Percentiles rank a stretch among this genome's conserved stretches.
Conservation (phyloP, 164 flowering plant species). For the Hamamelis virginiana region DNA sequence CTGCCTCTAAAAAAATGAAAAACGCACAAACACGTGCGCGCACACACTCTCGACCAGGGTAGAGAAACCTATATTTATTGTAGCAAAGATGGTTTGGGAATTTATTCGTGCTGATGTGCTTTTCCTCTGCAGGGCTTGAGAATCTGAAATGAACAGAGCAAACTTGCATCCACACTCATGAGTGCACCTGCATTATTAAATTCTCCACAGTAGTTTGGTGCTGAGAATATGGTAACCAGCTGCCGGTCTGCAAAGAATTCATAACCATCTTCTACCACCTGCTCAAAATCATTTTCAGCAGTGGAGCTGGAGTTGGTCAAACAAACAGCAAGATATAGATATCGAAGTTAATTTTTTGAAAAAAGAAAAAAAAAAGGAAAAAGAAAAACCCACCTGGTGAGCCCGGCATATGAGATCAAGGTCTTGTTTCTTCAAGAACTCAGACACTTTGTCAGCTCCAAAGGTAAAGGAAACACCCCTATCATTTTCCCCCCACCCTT, state of each 20-base stretch:
- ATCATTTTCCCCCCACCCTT: constrained; percentile 63
- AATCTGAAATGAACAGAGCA: constrained; percentile 59
- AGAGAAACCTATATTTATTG: too few relatives aligned
- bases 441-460: constrained; percentile 53
- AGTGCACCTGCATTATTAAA: constrained; percentile 61
- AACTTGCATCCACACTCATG: constrained; percentile 51
- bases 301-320: neutral
- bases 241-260: constrained; percentile 63
- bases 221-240: constrained; percentile 60
- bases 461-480: constrained; percentile 58
- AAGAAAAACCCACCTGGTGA: constrained; percentile 52
- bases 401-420: constrained; percentile 64
- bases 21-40: too few relatives aligned
- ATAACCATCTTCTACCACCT: constrained; percentile 64
- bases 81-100: too few relatives aligned
- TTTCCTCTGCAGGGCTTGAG: constrained; percentile 41
- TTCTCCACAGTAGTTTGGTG: constrained; percentile 65
- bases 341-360: too few relatives aligned
- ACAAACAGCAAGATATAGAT: neutral
- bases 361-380: constrained; percentile 3
- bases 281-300: constrained; percentile 2
- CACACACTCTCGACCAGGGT: too few relatives aligned
- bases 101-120: too few relatives aligned
- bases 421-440: constrained; percentile 53
- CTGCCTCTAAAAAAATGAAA: too few relatives aligned